These are phyloP conservation scores for Vitis hybrid DNA, from an alignment of 177 flowering plant genomes.

Conservation along the genomic window DNA sequence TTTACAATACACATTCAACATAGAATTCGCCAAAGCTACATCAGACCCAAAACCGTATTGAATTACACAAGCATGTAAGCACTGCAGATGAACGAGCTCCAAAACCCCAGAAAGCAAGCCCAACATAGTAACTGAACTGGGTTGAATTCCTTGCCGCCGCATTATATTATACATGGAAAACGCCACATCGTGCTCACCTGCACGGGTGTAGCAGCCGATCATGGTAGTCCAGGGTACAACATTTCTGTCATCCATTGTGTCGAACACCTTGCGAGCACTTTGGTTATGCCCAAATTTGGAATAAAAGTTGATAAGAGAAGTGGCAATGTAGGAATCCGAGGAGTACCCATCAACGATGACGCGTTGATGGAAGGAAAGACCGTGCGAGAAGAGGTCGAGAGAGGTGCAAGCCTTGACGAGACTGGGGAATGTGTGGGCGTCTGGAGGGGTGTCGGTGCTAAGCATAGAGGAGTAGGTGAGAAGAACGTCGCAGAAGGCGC, in stretches of 20 bases:
- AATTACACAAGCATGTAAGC: constrained; percentile 52
- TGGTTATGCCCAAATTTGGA: constrained; percentile 34
- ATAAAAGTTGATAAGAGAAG: constrained; percentile 64
- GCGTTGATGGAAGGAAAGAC: constrained; percentile 61
- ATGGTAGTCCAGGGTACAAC: constrained; percentile 81
- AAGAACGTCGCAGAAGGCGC: constrained; percentile 40
- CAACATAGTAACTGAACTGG: constrained; percentile 64
- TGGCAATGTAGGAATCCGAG: constrained; percentile 50
- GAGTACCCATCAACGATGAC: constrained; percentile 49
- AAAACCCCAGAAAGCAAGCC: constrained; percentile 50
- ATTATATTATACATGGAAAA: constrained; percentile 50
- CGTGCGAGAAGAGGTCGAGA: constrained; percentile 37
- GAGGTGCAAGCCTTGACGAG: constrained; percentile 73
- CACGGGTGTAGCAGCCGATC: constrained; percentile 61
- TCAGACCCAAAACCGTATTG: constrained; percentile 45
- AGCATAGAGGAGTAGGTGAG: constrained; percentile 52
- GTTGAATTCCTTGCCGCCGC: constrained; percentile 46
- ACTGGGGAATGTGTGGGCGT: constrained; percentile 59
- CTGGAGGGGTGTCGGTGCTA: constrained; percentile 32
- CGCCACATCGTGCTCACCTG: constrained; percentile 37
- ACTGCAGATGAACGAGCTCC: constrained; percentile 29
- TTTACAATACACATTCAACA: constrained; percentile 57
- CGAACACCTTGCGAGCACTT: constrained; percentile 62
- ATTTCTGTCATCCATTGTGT: constrained; percentile 59
- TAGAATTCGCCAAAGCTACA: constrained; percentile 44